These are phyloP conservation scores for Gymnopilus dilepis DNA, from an alignment of 768 basidiomycete genomes.

Conservation along the genomic window DNA sequence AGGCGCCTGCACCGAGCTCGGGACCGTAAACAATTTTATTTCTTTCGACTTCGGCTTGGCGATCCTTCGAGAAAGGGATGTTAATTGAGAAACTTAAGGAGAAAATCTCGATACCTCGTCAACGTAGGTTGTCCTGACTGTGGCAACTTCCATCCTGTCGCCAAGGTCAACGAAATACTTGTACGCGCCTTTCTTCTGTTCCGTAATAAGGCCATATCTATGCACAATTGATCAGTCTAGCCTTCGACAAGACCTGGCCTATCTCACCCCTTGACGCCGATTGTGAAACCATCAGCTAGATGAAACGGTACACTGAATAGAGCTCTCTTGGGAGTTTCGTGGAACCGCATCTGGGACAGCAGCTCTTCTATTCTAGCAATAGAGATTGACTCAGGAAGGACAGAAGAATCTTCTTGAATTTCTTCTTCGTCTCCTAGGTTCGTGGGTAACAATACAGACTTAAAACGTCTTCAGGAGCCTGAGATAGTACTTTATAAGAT, in stretches of 20 bases:
- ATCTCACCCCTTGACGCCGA: slow-evolving; percentile 79
- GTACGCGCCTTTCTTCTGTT: slow-evolving; percentile 84
- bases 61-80: slow-evolving; percentile 40
- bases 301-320: slow-evolving; percentile 83
- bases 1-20: slow-evolving; percentile 39
- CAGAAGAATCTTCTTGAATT: slow-evolving; percentile 42
- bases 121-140: slow-evolving; percentile 70
- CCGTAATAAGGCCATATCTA: slow-evolving; percentile 88
- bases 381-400: slow-evolving; percentile 73
- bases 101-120: slow-evolving; percentile 61
- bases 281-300: slow-evolving; percentile 72
- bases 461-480: neutral
- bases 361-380: slow-evolving; percentile 81
- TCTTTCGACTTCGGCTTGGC: slow-evolving; percentile 51
- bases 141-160: slow-evolving; percentile 77
- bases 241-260: no score
- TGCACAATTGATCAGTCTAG: slow-evolving; percentile 10
- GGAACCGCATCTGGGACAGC: slow-evolving; percentile 79
- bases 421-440: slow-evolving; percentile 61
- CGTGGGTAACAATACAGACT: slow-evolving; percentile 68
- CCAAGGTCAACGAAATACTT: slow-evolving; percentile 85
- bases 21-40: slow-evolving; percentile 52
- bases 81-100: slow-evolving; percentile 1
- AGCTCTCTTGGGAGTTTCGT: slow-evolving; percentile 83
- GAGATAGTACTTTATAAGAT: neutral